Evolutionary conservation across 306 rosid genomes (phyloP).

Genomic region (Luffa aegyptiaca): DNA sequence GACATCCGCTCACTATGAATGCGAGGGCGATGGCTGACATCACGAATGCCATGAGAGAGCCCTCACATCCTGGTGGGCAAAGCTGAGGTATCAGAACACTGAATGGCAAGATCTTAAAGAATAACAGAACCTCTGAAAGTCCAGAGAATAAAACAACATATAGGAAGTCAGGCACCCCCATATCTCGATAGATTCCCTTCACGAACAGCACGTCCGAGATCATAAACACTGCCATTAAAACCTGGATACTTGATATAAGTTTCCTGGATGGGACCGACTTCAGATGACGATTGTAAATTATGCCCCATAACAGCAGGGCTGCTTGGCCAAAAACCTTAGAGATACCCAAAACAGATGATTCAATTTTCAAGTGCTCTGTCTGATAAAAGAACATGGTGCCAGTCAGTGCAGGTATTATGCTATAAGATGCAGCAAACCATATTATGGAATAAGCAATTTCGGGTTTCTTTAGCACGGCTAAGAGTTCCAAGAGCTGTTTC

Average conservation of each 20-base stretch:
- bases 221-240: slow-evolving; percentile 56
- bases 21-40: slow-evolving; percentile 71
- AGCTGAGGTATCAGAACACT: slow-evolving; percentile 56
- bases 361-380: slow-evolving; percentile 52
- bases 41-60: slow-evolving; percentile 87
- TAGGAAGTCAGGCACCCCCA: slow-evolving; percentile 57
- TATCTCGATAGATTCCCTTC: slow-evolving; percentile 42
- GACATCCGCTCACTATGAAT: slow-evolving; percentile 70
- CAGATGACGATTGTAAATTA: slow-evolving; percentile 44
- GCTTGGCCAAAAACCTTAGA: slow-evolving; percentile 89
- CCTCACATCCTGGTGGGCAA: slow-evolving; percentile 88
- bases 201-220: slow-evolving; percentile 77
- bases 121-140: slow-evolving; percentile 56
- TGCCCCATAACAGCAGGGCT: slow-evolving; percentile 76
- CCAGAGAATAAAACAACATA: slow-evolving; percentile 78
- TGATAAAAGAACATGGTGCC: slow-evolving; percentile 98
- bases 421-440: slow-evolving; percentile 88
- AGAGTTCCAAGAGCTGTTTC: slow-evolving; percentile 53
- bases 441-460: slow-evolving; percentile 53
- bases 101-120: slow-evolving; percentile 77
- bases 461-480: slow-evolving; percentile 44
- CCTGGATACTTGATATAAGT: slow-evolving; percentile 61
- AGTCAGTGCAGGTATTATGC: slow-evolving; percentile 65
- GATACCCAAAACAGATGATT: slow-evolving; percentile 57
- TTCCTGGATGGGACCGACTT: slow-evolving; percentile 58